Evolutionary conservation across 2,329 filamentous ascomycete genomes (phyloP), one percentile per base, ranked within the genome.

Genomic region (Scopulariopsis brevicaulis): DNA sequence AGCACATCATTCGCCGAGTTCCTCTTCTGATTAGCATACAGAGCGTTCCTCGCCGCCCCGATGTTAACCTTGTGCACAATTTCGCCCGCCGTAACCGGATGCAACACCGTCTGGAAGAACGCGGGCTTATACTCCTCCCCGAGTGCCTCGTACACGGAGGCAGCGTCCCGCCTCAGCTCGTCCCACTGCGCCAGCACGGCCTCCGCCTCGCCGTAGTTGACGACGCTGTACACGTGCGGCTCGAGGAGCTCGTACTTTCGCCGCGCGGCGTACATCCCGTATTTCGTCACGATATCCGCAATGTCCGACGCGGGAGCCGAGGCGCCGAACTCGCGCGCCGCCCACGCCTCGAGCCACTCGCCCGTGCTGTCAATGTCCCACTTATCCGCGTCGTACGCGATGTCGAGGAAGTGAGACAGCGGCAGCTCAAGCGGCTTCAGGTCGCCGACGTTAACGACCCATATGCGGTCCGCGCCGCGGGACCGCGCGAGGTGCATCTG

Each of bases 401-500:
- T 74, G 62, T 87, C 84, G 61, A 88, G 72, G 71, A 84, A 87
- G 67, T 87, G 84, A 64, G 74, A 82, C 65, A 87, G 82, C 22
- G 84, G 83, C 18, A 87, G 75, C 70, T 87, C 74, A 3, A 83
- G 73, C 0, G 81, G 80, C 69, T 86, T 87, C 60, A 87, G 74
- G 64, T 87, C 84, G 48, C 83, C 84, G 22, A 86, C 81, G 61
- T 87, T 87, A 62, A 85, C 81, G 51, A 86, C 77, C 84, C 83
- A 87, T 61, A 87, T 83, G 20, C 79, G 73, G 61, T 79, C 74
- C 3, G 82, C 83, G 2, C 81, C 72, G 46, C 81, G 76, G 24
- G 81, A 74, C 58, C 84, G 80, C 1, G 84, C 80, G 56, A 84
- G 72, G 60, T 77, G 75, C 75, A 87, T 78, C 68, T 67, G 78